Evolutionary conservation across 106 monocot genomes (phyloP).

Genomic region (Dendrobium catenatum): DNA sequence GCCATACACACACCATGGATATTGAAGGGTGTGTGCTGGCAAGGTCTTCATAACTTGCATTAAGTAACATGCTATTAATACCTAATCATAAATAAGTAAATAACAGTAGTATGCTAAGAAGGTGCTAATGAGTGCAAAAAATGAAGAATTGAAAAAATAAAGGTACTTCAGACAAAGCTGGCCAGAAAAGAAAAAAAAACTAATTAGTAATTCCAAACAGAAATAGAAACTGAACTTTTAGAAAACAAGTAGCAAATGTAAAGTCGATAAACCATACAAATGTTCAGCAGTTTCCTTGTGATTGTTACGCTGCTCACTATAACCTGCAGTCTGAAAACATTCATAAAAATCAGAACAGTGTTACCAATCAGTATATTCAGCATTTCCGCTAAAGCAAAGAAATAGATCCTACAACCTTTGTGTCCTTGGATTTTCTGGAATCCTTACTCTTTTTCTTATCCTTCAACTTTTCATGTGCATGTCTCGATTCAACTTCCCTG

Average conservation of each 20-base stretch:
- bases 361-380: neutral
- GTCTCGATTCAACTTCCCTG: conserved; percentile 51
- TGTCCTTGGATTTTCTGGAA: conserved; percentile 55
- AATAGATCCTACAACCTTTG: conserved; percentile 35
- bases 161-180: no score
- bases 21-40: neutral
- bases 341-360: neutral
- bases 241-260: neutral
- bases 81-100: neutral
- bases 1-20: neutral
- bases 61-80: neutral
- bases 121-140: neutral
- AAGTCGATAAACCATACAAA: conserved; percentile 34
- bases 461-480: conserved; percentile 60
- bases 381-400: neutral
- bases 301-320: conserved; percentile 20
- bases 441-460: conserved; percentile 86
- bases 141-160: neutral
- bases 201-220: neutral
- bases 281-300: conserved; percentile 40
- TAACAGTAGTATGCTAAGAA: neutral
- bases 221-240: neutral
- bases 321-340: conserved; percentile 36
- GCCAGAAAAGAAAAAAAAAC: neutral
- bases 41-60: neutral